phyloP scores from a whole-genome alignment of 1,139 yeast genomes.

The Pichia terricola region DNA sequence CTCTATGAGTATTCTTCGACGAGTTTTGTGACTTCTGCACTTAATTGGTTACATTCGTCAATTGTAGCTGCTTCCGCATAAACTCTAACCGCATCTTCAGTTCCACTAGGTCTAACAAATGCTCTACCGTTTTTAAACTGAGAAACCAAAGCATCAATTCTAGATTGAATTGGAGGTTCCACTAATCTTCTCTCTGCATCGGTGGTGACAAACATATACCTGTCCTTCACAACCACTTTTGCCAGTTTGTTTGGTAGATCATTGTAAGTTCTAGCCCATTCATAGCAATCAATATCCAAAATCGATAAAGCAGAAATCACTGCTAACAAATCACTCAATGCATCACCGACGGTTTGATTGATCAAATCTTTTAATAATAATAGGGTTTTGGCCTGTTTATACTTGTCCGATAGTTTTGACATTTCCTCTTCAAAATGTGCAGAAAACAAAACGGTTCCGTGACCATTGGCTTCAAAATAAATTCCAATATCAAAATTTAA shows the following conservation, averaged over 20 bases:
- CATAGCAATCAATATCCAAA: conserved; percentile 35
- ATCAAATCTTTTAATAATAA: conserved; percentile 40
- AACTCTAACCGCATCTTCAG: conserved; percentile 94
- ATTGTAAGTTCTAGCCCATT: conserved; percentile 70
- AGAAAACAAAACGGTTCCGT: conserved; percentile 87
- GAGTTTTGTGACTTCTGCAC: conserved; percentile 39
- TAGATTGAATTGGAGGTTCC: conserved; percentile 61
- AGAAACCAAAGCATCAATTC: conserved; percentile 58
- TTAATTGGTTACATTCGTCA: conserved; percentile 44
- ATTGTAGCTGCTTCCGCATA: conserved; percentile 77
- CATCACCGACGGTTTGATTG: conserved; percentile 97
- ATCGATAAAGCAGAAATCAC: conserved; percentile 57
- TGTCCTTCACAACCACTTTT: conserved; percentile 76
- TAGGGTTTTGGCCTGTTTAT: conserved; percentile 25
- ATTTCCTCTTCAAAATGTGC: conserved; percentile 37
- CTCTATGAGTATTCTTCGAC: conserved; percentile 24
- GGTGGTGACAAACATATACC: conserved; percentile 71
- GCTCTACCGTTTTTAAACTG: conserved; percentile 54
- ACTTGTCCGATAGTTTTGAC: conserved; percentile 15
- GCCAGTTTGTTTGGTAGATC: conserved; percentile 82
- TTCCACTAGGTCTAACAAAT: conserved; percentile 95
- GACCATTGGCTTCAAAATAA: conserved; percentile 99
- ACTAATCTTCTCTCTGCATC: conserved; percentile 81
- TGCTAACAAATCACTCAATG: conserved; percentile 78
- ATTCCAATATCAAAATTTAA: conserved; percentile 80